Conservation (phyloP, 106 monocot genomes). For the Platanthera guangdongensis region DNA sequence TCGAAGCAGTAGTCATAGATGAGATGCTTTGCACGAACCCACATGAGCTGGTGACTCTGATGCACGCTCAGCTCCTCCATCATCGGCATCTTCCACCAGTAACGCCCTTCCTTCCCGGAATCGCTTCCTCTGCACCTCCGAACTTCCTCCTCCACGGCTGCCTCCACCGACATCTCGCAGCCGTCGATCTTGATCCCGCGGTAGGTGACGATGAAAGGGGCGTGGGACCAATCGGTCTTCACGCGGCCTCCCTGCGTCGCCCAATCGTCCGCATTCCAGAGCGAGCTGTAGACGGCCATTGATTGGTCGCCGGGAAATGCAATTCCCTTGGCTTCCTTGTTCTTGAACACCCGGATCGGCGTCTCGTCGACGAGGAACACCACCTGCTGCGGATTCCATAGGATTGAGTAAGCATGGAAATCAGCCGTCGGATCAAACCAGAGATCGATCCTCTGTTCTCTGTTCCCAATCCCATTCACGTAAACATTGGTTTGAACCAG, state of each 20-base stretch:
- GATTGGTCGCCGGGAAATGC: constrained; percentile 58
- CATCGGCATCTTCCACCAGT: constrained; percentile 61
- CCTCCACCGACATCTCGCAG: constrained; percentile 18
- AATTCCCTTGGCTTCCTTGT: constrained; percentile 16
- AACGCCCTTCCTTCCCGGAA: constrained; percentile 38
- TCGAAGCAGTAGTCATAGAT: constrained; percentile 84
- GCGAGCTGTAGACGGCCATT: constrained; percentile 83
- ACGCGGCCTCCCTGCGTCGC: constrained; percentile 86
- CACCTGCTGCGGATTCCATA: constrained; percentile 55
- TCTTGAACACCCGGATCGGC: constrained; percentile 49
- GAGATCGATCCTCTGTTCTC: constrained; percentile 75
- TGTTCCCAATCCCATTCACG: constrained; percentile 69
- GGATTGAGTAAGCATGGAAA: constrained; percentile 74
- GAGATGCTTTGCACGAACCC: constrained; percentile 75
- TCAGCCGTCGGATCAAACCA: constrained; percentile 92
- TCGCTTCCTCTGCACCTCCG: constrained; percentile 31
- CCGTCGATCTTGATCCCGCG: constrained; percentile 52
- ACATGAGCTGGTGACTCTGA: constrained; percentile 82
- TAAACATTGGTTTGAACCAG: constrained; percentile 85
- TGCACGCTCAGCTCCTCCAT: constrained; percentile 78
- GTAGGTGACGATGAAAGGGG: constrained; percentile 66
- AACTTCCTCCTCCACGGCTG: constrained; percentile 18
- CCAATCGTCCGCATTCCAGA: constrained; percentile 99
- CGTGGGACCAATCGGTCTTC: constrained; percentile 89
- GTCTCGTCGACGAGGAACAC: constrained; percentile 75